phyloP scores from a whole-genome alignment of 164 flowering plant genomes.

The Houttuynia cordata region DNA sequence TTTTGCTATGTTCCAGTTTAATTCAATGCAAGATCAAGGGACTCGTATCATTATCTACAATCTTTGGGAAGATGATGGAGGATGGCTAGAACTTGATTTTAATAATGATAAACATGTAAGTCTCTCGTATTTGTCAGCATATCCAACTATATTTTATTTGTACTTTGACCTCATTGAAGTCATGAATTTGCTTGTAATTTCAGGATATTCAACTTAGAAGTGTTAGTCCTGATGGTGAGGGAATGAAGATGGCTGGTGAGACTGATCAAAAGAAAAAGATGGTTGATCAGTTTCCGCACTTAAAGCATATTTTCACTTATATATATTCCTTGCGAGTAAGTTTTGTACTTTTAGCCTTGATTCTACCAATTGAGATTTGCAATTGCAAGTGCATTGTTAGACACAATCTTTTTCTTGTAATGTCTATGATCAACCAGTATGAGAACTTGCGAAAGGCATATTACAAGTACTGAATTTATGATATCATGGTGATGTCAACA shows the following conservation, averaged over 20 bases:
- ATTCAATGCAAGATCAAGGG: conserved; percentile 56
- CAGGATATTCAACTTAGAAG: conserved; percentile 98
- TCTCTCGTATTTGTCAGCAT: neutral
- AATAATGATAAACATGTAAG: conserved; percentile 54
- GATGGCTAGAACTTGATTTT: conserved; percentile 80
- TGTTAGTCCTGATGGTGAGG: conserved; percentile 76
- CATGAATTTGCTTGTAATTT: neutral
- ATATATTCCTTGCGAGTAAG: conserved; percentile 82
- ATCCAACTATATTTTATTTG: neutral
- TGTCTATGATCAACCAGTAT: too few relatives aligned
- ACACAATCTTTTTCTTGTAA: too few relatives aligned
- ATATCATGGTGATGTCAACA: too few relatives aligned
- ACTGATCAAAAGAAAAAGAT: conserved; percentile 73
- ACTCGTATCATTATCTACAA: conserved; percentile 84
- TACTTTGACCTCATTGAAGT: too few relatives aligned
- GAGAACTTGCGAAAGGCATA: too few relatives aligned
- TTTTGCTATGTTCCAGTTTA: conserved; percentile 36
- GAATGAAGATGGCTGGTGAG: too few relatives aligned
- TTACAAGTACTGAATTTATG: too few relatives aligned
- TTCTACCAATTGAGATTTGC: neutral
- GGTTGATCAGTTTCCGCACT: conserved; percentile 66
- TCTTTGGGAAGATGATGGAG: conserved; percentile 92
- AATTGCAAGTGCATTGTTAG: neutral
- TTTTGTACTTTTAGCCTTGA: neutral
- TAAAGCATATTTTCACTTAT: conserved; percentile 80